A percentile compares a stretch with the other conserved stretches of the same genome.
phyloP scores from a whole-genome alignment of 2,329 filamentous ascomycete species.

The Madurella fahalii region DNA sequence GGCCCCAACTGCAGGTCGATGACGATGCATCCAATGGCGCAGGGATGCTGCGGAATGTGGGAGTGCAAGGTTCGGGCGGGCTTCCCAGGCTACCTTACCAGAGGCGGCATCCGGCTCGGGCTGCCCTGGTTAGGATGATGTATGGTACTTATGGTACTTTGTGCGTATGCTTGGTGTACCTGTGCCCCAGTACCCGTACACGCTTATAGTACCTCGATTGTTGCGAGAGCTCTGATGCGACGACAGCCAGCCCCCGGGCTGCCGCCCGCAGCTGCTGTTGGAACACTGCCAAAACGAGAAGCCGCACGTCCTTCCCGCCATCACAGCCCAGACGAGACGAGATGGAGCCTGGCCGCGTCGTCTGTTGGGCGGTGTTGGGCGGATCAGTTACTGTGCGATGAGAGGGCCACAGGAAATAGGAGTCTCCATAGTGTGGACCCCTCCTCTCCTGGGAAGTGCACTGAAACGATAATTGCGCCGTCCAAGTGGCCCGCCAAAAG shows the following conservation, averaged over 20 bases:
- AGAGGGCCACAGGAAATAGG: not conserved
- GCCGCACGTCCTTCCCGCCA: not conserved
- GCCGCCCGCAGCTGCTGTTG: not conserved
- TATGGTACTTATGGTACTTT: too few species aligned
- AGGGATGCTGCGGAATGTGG: conserved; percentile 28
- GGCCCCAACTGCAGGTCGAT: conserved; percentile 28
- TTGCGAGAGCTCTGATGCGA: not conserved
- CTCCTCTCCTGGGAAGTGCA: not conserved
- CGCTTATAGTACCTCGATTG: not conserved
- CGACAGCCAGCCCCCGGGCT: not conserved
- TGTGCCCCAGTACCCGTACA: too few species aligned
- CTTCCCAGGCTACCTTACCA: not conserved
- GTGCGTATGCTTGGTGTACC: too few species aligned
- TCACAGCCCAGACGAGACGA: not conserved
- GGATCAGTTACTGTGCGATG: not conserved
- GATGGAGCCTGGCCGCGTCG: not conserved
- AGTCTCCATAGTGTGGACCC: not conserved
- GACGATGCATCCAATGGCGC: conserved; percentile 24
- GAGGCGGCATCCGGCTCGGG: not conserved
- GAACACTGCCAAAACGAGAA: not conserved
- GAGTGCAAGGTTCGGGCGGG: conserved; percentile 6
- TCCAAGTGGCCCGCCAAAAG: too few species aligned
- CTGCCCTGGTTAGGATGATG: too few species aligned
- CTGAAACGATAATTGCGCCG: not conserved
- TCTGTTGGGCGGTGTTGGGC: not conserved